phyloP scores from a whole-genome alignment of 441 rosid genomes.

The Gossypium davidsonii region DNA sequence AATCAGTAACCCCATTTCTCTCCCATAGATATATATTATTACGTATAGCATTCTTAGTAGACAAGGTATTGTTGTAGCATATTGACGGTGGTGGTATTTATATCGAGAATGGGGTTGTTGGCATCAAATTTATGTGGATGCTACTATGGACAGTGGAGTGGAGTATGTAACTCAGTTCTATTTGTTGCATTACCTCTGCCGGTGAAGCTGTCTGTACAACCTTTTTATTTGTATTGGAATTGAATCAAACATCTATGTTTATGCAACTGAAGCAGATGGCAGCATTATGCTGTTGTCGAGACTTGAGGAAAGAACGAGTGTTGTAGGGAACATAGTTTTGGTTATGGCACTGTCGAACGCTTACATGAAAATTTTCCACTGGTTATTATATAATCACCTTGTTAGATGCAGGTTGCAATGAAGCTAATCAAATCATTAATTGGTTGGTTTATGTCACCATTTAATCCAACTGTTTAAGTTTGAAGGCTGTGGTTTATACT shows the following conservation, averaged over 20 bases:
- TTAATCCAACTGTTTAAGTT: no score
- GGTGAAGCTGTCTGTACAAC: constrained; percentile 10
- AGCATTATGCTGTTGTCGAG: neutral
- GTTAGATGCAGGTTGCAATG: no score
- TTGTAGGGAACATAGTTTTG: neutral
- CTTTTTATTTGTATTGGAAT: neutral
- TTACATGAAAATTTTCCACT: no score
- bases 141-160: constrained; percentile 6
- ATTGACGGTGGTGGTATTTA: neutral
- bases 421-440: no score
- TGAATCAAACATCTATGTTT: neutral
- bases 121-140: neutral
- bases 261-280: neutral
- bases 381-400: no score
- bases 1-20: constrained; percentile 19
- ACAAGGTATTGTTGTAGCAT: neutral
- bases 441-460: no score
- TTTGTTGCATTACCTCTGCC: constrained; percentile 5
- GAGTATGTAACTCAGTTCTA: neutral
- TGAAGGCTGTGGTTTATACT: no score
- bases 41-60: neutral
- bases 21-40: neutral
- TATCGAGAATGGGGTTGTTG: constrained; percentile 2
- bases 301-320: neutral
- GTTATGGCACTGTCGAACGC: neutral